Conservation (phyloP, 352 stramenopile species). For the Globisporangium cederbergense region DNA sequence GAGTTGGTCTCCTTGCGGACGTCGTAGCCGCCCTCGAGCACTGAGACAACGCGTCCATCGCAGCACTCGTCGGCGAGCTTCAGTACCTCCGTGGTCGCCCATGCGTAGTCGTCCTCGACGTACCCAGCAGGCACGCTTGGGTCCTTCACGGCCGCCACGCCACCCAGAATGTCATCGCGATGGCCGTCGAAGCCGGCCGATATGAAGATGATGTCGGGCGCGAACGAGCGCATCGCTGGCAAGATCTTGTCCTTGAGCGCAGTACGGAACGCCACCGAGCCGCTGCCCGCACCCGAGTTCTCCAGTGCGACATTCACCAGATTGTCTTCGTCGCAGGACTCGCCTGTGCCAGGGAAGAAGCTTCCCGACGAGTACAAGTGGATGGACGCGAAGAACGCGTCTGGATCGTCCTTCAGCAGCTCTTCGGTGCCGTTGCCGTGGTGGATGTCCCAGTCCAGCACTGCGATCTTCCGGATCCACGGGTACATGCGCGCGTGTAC, state of each 20-base stretch:
- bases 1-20: constrained; percentile 79
- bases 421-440: constrained; percentile 98
- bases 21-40: constrained; percentile 86
- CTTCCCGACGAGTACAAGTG: constrained; percentile 71
- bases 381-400: constrained; percentile 83
- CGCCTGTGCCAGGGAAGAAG: constrained; percentile 80
- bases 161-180: constrained; percentile 81
- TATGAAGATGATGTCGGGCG: constrained; percentile 85
- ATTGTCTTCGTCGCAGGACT: constrained; percentile 53
- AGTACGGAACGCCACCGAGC: constrained; percentile 60
- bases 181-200: constrained; percentile 87
- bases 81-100: constrained; percentile 74
- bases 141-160: constrained; percentile 73
- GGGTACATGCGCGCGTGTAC: constrained; percentile 93
- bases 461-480: constrained; percentile 92
- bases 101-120: constrained; percentile 80
- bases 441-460: constrained; percentile 99
- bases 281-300: constrained; percentile 60
- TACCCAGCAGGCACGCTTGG: constrained; percentile 74
- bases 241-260: constrained; percentile 60
- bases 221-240: constrained; percentile 71
- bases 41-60: constrained; percentile 75
- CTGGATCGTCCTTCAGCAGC: constrained; percentile 73
- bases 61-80: constrained; percentile 74
- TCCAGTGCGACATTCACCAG: constrained; percentile 78